These are phyloP conservation scores for Aaosphaeria arxii DNA, from an alignment of 2,329 filamentous ascomycete species.

Conservation along the genomic window DNA sequence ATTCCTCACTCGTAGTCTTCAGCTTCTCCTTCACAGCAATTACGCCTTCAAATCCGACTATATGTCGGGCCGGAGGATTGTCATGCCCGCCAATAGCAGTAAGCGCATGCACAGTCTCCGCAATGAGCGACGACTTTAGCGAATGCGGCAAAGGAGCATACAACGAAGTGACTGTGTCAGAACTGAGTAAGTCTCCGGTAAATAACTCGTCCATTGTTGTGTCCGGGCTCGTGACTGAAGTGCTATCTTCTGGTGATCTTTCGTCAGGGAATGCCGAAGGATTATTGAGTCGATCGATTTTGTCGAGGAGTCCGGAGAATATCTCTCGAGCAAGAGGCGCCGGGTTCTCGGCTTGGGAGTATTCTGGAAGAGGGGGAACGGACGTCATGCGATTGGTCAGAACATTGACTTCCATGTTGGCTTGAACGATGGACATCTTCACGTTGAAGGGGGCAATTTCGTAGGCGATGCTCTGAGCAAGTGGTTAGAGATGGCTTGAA, in stretches of 20 bases:
- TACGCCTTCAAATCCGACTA: slow-evolving; percentile 87
- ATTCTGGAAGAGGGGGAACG: slow-evolving; percentile 71
- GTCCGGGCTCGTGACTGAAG: slow-evolving; percentile 26
- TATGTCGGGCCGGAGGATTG: slow-evolving; percentile 90
- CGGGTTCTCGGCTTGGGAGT: slow-evolving; percentile 66
- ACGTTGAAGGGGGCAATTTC: slow-evolving; percentile 95
- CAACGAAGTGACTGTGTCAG: slow-evolving; percentile 58
- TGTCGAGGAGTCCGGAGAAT: slow-evolving; percentile 73
- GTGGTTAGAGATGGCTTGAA: slow-evolving; percentile 3
- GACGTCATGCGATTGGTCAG: slow-evolving; percentile 85
- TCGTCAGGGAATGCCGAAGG: slow-evolving; percentile 29
- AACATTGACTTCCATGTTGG: slow-evolving; percentile 86
- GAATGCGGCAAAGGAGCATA: slow-evolving; percentile 69
- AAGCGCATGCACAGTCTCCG: slow-evolving; percentile 87
- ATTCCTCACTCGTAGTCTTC: slow-evolving; percentile 91
- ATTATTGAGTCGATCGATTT: slow-evolving; percentile 60
- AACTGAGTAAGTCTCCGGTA: slow-evolving; percentile 46
- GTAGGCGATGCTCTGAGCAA: slow-evolving; percentile 70
- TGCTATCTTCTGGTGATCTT: slow-evolving; percentile 26
- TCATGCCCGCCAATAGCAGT: slow-evolving; percentile 92
- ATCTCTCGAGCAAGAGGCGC: slow-evolving; percentile 83
- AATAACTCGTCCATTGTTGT: slow-evolving; percentile 27
- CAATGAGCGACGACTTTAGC: slow-evolving; percentile 70
- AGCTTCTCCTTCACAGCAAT: slow-evolving; percentile 90
- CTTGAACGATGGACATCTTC: slow-evolving; percentile 93